Conservation (phyloP, 768 basidiomycete species). For the Pulveroboletus sp. region DNA sequence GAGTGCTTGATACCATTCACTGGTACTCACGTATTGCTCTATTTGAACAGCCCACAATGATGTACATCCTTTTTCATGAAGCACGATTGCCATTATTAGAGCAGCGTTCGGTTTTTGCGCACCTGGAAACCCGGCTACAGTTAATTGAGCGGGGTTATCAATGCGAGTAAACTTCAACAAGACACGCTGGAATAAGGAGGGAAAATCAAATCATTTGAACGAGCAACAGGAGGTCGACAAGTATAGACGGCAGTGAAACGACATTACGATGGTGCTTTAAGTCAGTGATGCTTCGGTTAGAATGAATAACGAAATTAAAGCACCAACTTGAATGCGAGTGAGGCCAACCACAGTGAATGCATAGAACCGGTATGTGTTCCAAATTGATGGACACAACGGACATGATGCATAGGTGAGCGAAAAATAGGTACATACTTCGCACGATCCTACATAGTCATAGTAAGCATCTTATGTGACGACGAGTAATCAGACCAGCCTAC, state of each 20-base stretch:
- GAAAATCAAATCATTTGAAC: conserved; percentile 21
- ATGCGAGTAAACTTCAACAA: conserved; percentile 24
- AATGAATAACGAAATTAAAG: too few species aligned
- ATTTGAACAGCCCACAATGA: conserved; percentile 30
- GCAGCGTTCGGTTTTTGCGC: conserved; percentile 7
- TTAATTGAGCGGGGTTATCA: conserved; percentile 22
- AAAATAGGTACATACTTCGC: too few species aligned
- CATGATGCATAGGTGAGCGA: too few species aligned
- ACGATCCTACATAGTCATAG: too few species aligned
- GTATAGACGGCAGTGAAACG: conserved; percentile 21
- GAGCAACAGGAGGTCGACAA: conserved; percentile 24
- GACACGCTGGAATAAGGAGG: conserved; percentile 13
- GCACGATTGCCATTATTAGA: conserved; percentile 1
- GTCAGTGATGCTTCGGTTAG: too few species aligned
- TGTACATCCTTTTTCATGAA: conserved; percentile 20
- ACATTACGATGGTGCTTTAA: too few species aligned
- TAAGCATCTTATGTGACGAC: too few species aligned
- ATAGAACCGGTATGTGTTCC: too few species aligned
- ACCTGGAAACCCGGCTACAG: conserved; percentile 7
- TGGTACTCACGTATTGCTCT: conserved; percentile 23
- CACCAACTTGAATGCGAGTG: too few species aligned
- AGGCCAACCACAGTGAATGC: too few species aligned
- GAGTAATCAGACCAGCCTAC: too few species aligned
- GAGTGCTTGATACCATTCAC: neutral
- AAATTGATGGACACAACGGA: too few species aligned